phyloP scores from a whole-genome alignment of 768 basidiomycete genomes.

The Mycena capillaripes region DNA sequence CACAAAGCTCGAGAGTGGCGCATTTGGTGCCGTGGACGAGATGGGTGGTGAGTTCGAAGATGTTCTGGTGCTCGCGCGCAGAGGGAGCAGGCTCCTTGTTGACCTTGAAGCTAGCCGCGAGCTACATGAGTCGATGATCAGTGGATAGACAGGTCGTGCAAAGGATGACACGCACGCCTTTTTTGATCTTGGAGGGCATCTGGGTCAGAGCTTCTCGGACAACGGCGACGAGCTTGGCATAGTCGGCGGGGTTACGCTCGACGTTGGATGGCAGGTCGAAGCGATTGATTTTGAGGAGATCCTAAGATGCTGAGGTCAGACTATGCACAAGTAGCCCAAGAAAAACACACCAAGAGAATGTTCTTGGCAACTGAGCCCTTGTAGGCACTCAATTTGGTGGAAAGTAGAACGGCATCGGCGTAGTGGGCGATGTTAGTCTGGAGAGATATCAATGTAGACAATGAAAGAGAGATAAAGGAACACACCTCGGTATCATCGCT shows the following conservation, averaged over 20 bases:
- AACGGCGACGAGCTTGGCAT: too few species aligned
- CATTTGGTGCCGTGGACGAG: constrained; percentile 12
- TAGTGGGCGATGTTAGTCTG: constrained; percentile 1
- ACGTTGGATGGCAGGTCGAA: too few species aligned
- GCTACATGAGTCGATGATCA: neutral
- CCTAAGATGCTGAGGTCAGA: neutral
- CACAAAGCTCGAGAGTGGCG: neutral
- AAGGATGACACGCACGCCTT: neutral
- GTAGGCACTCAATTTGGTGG: constrained; percentile 6
- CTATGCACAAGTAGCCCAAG: neutral
- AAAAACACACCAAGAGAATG: too few species aligned
- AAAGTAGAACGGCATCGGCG: constrained; percentile 7
- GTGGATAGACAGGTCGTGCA: neutral
- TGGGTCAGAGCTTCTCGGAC: too few species aligned
- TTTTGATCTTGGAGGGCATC: too few species aligned
- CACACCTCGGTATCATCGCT: neutral
- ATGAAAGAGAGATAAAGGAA: neutral
- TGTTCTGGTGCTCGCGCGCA: constrained; percentile 11
- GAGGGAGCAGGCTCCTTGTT: constrained; percentile 10
- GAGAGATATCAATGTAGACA: neutral
- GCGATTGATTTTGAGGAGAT: neutral
- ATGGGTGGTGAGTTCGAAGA: constrained; percentile 2
- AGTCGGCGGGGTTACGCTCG: too few species aligned
- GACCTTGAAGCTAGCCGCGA: constrained; percentile 8
- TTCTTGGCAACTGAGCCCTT: neutral